phyloP scores from a whole-genome alignment of 2,329 filamentous ascomycete species.

The Sporothrix variecibatus region DNA sequence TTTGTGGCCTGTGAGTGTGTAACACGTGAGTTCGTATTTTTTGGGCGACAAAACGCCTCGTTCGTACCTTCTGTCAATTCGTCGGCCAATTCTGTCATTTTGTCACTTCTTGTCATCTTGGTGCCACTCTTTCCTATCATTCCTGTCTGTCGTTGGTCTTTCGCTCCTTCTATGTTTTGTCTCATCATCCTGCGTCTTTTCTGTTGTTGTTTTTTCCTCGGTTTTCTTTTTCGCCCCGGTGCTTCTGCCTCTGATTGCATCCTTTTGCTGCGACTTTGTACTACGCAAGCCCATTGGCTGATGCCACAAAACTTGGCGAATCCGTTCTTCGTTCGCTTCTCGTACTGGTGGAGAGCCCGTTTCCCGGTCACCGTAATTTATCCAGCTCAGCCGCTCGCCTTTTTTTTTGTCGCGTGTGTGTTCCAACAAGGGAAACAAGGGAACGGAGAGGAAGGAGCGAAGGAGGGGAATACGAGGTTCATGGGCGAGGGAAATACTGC shows the following conservation, averaged over 20 bases:
- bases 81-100: neutral
- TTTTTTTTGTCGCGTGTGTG: slow-evolving; percentile 9
- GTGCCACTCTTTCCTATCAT: neutral
- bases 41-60: neutral
- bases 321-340: neutral
- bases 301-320: neutral
- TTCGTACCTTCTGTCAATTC: neutral
- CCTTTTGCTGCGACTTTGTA: neutral
- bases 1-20: neutral
- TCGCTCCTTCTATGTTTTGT: neutral
- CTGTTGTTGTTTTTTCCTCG: neutral
- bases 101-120: neutral
- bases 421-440: neutral
- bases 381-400: slow-evolving; percentile 20
- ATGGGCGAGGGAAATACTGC: neutral
- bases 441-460: slow-evolving; percentile 9
- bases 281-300: neutral
- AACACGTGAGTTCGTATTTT: slow-evolving; percentile 10
- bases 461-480: slow-evolving; percentile 22
- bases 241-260: slow-evolving; percentile 2
- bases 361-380: slow-evolving; percentile 22
- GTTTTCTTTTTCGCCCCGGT: neutral
- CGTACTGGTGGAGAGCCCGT: slow-evolving; percentile 1
- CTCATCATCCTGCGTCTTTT: neutral
- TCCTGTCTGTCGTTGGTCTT: neutral